Percentiles rank a stretch among this genome's conserved stretches.
Evolutionary conservation across 805 yeast species (phyloP).

Genomic region (Candida sithepensis): DNA sequence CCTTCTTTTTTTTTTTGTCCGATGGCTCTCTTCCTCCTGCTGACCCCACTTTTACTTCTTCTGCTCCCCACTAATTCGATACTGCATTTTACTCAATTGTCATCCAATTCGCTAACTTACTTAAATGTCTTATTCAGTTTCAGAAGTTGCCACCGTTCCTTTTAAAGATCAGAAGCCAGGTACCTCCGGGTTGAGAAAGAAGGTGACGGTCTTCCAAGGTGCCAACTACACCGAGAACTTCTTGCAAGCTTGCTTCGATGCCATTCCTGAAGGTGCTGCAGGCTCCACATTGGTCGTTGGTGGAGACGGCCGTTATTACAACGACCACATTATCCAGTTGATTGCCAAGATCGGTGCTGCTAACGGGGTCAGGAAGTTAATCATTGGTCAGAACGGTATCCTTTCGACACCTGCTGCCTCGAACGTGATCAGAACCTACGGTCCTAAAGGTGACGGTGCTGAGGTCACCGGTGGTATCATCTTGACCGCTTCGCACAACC

Average conservation of each 20-base stretch:
- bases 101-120: not conserved
- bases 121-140: constrained; percentile 15
- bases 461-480: constrained; percentile 89
- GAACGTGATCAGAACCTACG: constrained; percentile 74
- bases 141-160: constrained; percentile 58
- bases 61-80: not conserved
- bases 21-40: no score
- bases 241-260: constrained; percentile 76
- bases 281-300: constrained; percentile 84
- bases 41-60: no score
- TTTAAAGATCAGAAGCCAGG: constrained; percentile 95
- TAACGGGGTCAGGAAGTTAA: constrained; percentile 80
- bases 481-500: constrained; percentile 94
- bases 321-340: constrained; percentile 72
- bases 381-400: constrained; percentile 84
- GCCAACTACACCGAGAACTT: constrained; percentile 90
- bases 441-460: constrained; percentile 33
- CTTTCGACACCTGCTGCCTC: constrained; percentile 96
- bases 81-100: not conserved
- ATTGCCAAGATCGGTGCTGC: constrained; percentile 86
- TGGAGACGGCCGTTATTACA: constrained; percentile 95
- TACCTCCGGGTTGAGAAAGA: constrained; percentile 93
- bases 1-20: no score
- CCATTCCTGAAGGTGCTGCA: constrained; percentile 86
- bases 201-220: constrained; percentile 74